Evolutionary conservation across 83 land plant genomes (phyloP).

Genomic region (Isoetes engelmannii): DNA sequence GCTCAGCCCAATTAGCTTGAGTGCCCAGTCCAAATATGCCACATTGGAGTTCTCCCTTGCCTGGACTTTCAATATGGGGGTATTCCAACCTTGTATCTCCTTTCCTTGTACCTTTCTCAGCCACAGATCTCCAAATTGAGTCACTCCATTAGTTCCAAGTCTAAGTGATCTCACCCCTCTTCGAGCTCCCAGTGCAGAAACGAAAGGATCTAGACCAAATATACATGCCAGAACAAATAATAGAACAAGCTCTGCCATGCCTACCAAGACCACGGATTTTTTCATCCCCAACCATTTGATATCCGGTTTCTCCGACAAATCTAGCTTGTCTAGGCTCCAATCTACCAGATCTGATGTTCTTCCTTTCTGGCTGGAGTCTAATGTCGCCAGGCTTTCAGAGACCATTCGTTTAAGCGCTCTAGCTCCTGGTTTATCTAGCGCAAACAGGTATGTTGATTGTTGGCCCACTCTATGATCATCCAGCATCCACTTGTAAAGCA

Average conservation of each 20-base stretch:
- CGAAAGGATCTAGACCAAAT: conserved; percentile 13
- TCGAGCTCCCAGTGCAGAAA: conserved; percentile 11
- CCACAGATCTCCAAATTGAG: conserved; percentile 13
- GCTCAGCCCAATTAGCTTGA: neutral
- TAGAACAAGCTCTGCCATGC: neutral
- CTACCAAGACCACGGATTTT: too few relatives aligned
- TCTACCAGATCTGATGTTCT: conserved; percentile 11
- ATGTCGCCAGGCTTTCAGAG: conserved; percentile 5
- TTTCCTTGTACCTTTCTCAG: neutral
- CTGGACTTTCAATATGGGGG: conserved; percentile 1
- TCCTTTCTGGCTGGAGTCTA: conserved; percentile 4
- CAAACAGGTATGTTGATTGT: conserved; percentile 7
- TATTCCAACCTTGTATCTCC: neutral
- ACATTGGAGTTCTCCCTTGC: neutral
- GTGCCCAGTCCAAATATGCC: neutral
- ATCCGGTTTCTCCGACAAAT: neutral
- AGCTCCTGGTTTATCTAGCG: conserved; percentile 6
- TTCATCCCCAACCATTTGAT: too few relatives aligned
- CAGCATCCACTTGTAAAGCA: neutral
- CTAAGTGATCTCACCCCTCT: conserved; percentile 9
- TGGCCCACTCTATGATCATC: too few relatives aligned
- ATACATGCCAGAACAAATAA: neutral
- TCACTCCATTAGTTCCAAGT: conserved; percentile 11
- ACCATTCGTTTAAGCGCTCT: conserved; percentile 3
- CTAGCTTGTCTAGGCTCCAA: conserved; percentile 6